Conservation (phyloP, 2,329 filamentous ascomycete genomes). For the Didymella pomorum region DNA sequence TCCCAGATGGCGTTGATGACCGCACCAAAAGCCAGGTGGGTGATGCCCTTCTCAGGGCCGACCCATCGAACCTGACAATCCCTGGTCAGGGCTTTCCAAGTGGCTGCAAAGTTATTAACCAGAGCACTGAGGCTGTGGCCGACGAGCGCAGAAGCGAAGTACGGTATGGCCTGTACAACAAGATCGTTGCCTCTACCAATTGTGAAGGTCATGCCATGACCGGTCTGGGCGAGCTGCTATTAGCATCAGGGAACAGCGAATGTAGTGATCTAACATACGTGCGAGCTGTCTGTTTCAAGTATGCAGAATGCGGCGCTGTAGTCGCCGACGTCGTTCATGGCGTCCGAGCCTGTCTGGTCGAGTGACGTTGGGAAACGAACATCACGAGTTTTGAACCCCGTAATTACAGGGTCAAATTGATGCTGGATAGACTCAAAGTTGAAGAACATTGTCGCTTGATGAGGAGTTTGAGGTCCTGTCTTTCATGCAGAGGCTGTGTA, state of each 20-base stretch:
- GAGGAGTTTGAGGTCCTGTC: neutral
- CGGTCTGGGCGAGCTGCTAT: slow-evolving; percentile 63
- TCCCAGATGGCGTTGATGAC: slow-evolving; percentile 94
- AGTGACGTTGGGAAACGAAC: slow-evolving; percentile 71
- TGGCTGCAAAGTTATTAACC: slow-evolving; percentile 81
- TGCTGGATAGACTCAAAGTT: neutral
- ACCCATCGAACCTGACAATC: slow-evolving; percentile 94
- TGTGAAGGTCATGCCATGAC: slow-evolving; percentile 84
- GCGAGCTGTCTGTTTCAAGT: slow-evolving; percentile 68
- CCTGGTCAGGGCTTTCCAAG: slow-evolving; percentile 87
- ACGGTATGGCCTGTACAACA: slow-evolving; percentile 82
- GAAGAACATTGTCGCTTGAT: neutral
- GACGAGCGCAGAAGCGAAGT: slow-evolving; percentile 77
- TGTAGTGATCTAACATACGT: neutral
- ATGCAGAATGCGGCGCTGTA: slow-evolving; percentile 95
- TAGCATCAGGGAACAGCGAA: neutral
- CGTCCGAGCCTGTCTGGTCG: slow-evolving; percentile 92
- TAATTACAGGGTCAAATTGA: neutral
- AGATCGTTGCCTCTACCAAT: slow-evolving; percentile 92
- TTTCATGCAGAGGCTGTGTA: neutral
- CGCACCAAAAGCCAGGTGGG: slow-evolving; percentile 86
- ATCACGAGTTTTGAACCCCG: neutral
- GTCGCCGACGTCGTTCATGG: slow-evolving; percentile 93
- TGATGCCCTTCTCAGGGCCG: slow-evolving; percentile 91
- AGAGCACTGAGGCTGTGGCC: slow-evolving; percentile 79